These are phyloP conservation scores for Sphagnum contortum DNA, from an alignment of 225 moss, liverwort and hornwort genomes.

Conservation along the genomic window DNA sequence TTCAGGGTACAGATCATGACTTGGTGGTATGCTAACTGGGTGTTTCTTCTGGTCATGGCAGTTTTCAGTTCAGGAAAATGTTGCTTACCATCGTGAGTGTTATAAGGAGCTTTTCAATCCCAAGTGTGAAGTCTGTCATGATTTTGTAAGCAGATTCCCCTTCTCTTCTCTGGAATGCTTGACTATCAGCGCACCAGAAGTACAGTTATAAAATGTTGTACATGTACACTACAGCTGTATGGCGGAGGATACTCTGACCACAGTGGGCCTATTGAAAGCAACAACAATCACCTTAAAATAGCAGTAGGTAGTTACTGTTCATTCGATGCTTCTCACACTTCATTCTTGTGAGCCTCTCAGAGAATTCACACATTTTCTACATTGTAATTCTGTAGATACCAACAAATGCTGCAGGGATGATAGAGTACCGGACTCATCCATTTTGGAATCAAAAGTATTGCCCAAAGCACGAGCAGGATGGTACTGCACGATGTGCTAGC, in stretches of 20 bases:
- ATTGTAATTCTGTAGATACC: constrained; percentile 34
- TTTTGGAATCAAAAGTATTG: constrained; percentile 67
- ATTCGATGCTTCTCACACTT: no score
- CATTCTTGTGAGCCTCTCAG: neutral
- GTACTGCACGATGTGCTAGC: constrained; percentile 53
- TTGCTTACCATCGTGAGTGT: constrained; percentile 67
- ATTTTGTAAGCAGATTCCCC: constrained; percentile 43
- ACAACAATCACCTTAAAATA: neutral
- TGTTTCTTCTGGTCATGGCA: constrained; percentile 7
- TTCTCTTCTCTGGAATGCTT: no score
- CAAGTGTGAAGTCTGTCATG: constrained; percentile 77
- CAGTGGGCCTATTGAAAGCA: no score
- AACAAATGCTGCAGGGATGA: constrained; percentile 37
- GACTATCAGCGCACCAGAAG: neutral
- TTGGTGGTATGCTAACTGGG: no score
- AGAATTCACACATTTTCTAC: neutral
- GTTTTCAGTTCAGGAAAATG: constrained; percentile 74
- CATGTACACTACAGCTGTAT: no score
- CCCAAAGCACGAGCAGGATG: constrained; percentile 50
- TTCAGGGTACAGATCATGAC: no score
- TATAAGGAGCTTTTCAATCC: constrained; percentile 83
- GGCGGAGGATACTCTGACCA: no score
- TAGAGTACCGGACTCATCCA: constrained; percentile 67
- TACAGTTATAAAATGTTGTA: no score
- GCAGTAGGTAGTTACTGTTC: no score